Evolutionary conservation across 352 stramenopile species (phyloP), one percentile per base, ranked within the genome.

Genomic region (Phytophthora boehmeriae): DNA sequence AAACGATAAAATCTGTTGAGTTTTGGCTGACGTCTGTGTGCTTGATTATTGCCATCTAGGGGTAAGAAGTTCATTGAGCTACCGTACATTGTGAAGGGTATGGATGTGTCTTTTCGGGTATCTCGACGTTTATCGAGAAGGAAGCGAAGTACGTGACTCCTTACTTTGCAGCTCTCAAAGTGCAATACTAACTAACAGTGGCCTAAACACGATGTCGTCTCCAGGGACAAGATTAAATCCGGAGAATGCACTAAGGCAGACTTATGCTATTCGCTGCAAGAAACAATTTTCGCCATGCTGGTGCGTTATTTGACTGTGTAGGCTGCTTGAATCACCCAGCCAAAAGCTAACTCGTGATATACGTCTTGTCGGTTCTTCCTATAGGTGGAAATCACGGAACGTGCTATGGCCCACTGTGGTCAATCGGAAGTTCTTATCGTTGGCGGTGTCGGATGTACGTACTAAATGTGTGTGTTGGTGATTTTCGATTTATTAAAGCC

Each of bases 261-360:
- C 71, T 76, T 99, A 53, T 99, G 98, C 73, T 99, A 98, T 68
- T 99, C 96, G 3, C 80, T 99, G 8, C 98, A 99, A 80, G 98
- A 99, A 81, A 99, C 97, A 22, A 93, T 99, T 39, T 99, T 99
- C 84, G 97, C 98, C 17, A 99, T 99, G 98, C 87, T 99, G 44
- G 95, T 94, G 20, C 22, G 54, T 58, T 32, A 1, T 6, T 53
- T 39, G 4, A 9, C 66, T 13, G 8, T 43, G 8, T 43, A 44
- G 5, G 9, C n/a, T 30, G 2, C 5, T 1, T 44, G 4, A 49
- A 16, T 5, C 35, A 14, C 35, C 32, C 2, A n/a, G 17, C 55
- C 16, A 8, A 57, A 48, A 34, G 36, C n/a, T 52, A 2, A 44
- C 14, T 9, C 4, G 28, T 32, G 10, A 19, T 34, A 27, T 32